Evolutionary conservation across 768 basidiomycete genomes (phyloP).

Genomic region (Tricholoma sp.): DNA sequence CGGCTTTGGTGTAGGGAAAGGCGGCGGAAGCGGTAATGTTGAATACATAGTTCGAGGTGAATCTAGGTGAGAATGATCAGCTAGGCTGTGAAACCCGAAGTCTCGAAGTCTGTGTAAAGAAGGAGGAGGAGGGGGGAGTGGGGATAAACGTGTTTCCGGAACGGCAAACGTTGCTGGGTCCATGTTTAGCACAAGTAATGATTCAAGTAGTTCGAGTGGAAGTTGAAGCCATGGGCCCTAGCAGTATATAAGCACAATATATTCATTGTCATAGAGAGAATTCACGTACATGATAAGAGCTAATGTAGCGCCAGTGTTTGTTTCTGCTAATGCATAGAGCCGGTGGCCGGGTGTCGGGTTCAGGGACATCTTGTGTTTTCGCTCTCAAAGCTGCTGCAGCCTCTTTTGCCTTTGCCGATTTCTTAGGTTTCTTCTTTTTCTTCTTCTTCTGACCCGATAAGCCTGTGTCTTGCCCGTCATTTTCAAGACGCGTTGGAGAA

Average conservation of each 20-base stretch:
- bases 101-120: constrained; percentile 35
- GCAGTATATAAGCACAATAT: constrained; percentile 14
- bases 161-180: constrained; percentile 62
- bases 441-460: constrained; percentile 53
- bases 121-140: constrained; percentile 24
- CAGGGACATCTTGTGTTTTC: constrained; percentile 23
- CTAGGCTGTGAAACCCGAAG: constrained; percentile 38
- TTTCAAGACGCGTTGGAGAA: constrained; percentile 21
- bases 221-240: constrained; percentile 93
- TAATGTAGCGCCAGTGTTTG: constrained; percentile 93
- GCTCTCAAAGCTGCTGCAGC: constrained; percentile 21
- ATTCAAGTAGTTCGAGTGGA: constrained; percentile 80
- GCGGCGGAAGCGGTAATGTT: constrained; percentile 36
- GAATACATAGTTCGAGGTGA: constrained; percentile 33
- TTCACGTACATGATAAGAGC: constrained; percentile 77
- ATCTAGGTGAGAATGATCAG: constrained; percentile 41
- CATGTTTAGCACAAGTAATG: constrained; percentile 70
- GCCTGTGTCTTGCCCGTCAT: constrained; percentile 19
- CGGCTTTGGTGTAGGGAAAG: constrained; percentile 49
- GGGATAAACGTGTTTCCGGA: constrained; percentile 36
- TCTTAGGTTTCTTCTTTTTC: constrained; percentile 63
- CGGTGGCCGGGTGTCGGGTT: constrained; percentile 48
- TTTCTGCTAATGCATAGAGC: constrained; percentile 86
- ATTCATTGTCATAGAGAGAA: constrained; percentile 2
- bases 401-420: constrained; percentile 44